Evolutionary conservation across 768 basidiomycete genomes (phyloP).

Genomic region (Hygrophorus russula): DNA sequence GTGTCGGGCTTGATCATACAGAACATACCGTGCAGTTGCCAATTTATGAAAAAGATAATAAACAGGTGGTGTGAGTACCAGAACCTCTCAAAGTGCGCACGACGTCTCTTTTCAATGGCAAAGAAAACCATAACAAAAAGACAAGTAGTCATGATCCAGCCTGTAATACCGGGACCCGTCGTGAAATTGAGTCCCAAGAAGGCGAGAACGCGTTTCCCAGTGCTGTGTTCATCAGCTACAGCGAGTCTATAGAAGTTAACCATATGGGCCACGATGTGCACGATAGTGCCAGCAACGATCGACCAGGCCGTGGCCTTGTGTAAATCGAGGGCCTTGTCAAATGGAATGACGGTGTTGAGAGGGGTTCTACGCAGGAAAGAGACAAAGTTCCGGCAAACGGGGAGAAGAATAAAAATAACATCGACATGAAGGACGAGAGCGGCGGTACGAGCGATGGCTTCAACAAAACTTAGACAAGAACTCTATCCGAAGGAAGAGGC

Average conservation of each 20-base stretch:
- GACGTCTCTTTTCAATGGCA: conserved; percentile 69
- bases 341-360: conserved; percentile 78
- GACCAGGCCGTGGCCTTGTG: conserved; percentile 90
- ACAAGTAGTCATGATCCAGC: conserved; percentile 77
- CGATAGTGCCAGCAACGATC: conserved; percentile 62
- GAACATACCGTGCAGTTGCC: conserved; percentile 96
- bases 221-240: conserved; percentile 35
- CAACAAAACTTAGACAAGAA: too few relatives aligned
- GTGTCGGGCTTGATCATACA: conserved; percentile 93
- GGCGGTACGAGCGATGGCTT: conserved; percentile 82
- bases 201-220: conserved; percentile 45
- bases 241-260: conserved; percentile 71
- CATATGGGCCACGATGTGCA: conserved; percentile 82
- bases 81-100: conserved; percentile 77
- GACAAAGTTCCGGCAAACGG: conserved; percentile 92
- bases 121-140: conserved; percentile 79
- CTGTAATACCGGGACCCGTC: conserved; percentile 74
- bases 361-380: conserved; percentile 80
- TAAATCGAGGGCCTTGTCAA: conserved; percentile 87
- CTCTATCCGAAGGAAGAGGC: conserved; percentile 17
- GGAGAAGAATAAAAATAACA: conserved; percentile 87
- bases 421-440: conserved; percentile 89
- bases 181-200: conserved; percentile 74
- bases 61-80: conserved; percentile 88
- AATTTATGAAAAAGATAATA: conserved; percentile 83